Conservation (phyloP, 495 filamentous ascomycete genomes). For the Podospora bellae-mahoneyi region DNA sequence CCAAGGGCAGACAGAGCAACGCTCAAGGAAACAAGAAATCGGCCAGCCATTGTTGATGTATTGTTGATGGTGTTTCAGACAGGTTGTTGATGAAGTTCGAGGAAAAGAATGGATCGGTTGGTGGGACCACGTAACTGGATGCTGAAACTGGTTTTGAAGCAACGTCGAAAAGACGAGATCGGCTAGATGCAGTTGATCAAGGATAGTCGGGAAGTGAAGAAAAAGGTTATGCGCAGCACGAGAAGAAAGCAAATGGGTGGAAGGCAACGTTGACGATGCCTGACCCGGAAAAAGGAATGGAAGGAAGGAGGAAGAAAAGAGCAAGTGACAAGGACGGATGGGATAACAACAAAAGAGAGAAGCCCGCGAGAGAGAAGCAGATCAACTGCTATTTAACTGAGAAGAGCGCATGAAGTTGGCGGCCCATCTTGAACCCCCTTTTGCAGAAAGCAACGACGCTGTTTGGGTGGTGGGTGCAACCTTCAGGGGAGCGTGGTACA, state of each 20-base stretch:
- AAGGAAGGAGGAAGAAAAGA: constrained; percentile 18
- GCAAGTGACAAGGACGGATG: constrained; percentile 14
- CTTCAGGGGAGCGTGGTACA: constrained; percentile 19
- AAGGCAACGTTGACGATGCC: constrained; percentile 12
- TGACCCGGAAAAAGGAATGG: constrained; percentile 15
- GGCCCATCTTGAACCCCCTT: constrained; percentile 22
- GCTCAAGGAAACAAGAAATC: constrained; percentile 29
- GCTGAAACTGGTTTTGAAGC: not conserved
- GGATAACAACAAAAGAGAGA: constrained; percentile 14
- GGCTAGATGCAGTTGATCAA: not conserved
- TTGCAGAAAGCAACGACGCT: constrained; percentile 22
- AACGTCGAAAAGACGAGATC: not conserved
- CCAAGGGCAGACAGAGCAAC: constrained; percentile 33
- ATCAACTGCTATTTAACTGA: constrained; percentile 29
- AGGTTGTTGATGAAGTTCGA: constrained; percentile 2
- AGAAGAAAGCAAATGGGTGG: constrained; percentile 14
- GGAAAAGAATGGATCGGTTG: not conserved
- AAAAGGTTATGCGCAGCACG: constrained; percentile 29
- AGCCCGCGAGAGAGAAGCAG: constrained; percentile 17
- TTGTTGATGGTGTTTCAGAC: constrained; percentile 6
- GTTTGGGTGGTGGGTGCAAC: constrained; percentile 22
- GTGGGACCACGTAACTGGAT: constrained; percentile 4
- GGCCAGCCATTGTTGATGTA: constrained; percentile 27
- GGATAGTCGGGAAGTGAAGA: constrained; percentile 13
- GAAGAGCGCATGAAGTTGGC: constrained; percentile 23